These are phyloP conservation scores for Arabis alpina DNA, from an alignment of 345 rosid genomes.

Conservation along the genomic window DNA sequence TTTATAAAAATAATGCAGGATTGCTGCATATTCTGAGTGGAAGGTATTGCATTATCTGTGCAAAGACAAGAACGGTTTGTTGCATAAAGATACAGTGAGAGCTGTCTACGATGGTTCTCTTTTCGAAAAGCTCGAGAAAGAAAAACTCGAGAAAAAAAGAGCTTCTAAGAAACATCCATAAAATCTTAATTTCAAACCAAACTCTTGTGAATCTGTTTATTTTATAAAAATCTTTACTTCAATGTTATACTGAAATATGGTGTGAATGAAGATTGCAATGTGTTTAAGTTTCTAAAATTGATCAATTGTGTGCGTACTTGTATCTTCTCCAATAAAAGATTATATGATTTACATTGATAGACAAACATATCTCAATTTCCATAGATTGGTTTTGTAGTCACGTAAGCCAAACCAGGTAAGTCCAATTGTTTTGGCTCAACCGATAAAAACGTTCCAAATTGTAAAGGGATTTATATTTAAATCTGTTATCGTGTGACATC, in stretches of 20 bases:
- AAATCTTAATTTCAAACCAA: neutral
- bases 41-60: conserved; percentile 54
- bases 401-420: too few species aligned
- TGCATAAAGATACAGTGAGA: conserved; percentile 63
- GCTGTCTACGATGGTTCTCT: conserved; percentile 83
- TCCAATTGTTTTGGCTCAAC: too few species aligned
- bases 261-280: neutral
- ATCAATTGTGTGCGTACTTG: neutral
- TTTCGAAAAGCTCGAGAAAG: conserved; percentile 65
- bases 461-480: too few species aligned
- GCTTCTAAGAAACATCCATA: conserved; percentile 53
- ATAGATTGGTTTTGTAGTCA: neutral
- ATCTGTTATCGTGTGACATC: too few species aligned
- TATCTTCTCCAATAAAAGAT: neutral
- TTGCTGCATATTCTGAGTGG: conserved; percentile 73
- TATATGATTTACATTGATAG: neutral
- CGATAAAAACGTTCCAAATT: too few species aligned
- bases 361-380: neutral
- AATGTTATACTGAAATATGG: neutral
- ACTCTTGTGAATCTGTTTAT: neutral
- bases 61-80: conserved; percentile 74
- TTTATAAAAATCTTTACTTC: neutral
- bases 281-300: neutral
- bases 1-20: conserved; percentile 45
- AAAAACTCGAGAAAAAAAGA: conserved; percentile 59